Conservation (phyloP, 192 early-diverging fungal genomes). For the Phlyctochytrium bullatum region DNA sequence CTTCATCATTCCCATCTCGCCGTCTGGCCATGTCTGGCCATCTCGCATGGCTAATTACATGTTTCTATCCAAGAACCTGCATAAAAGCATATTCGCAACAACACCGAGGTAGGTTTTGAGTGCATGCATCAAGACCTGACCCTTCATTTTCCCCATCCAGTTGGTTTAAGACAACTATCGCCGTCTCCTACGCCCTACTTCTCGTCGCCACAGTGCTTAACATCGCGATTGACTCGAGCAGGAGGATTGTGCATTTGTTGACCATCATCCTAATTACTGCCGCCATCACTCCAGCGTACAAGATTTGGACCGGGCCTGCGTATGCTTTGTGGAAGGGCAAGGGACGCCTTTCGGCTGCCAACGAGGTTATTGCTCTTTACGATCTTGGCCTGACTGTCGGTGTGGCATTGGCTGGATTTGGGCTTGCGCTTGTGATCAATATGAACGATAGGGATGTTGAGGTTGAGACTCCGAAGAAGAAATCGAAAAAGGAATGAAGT, state of each 20-base stretch:
- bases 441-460: constrained; percentile 1
- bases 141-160: too few relatives aligned
- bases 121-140: too few relatives aligned
- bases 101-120: too few relatives aligned
- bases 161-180: too few relatives aligned
- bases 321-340: constrained; percentile 4
- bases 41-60: too few relatives aligned
- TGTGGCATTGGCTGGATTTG: neutral
- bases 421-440: constrained; percentile 16
- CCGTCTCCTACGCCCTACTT: constrained; percentile 9
- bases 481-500: constrained; percentile 9
- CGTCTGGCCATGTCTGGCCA: too few relatives aligned
- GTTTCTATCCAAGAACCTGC: too few relatives aligned
- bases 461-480: constrained; percentile 4
- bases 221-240: constrained; percentile 2
- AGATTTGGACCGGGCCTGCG: neutral
- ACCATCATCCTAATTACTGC: constrained; percentile 1
- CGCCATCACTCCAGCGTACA: neutral
- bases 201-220: constrained; percentile 10
- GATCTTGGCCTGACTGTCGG: constrained; percentile 12
- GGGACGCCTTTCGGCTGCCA: neutral
- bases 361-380: constrained; percentile 19
- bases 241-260: constrained; percentile 6
- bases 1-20: too few relatives aligned
- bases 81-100: too few relatives aligned